phyloP scores from a whole-genome alignment of 2,329 filamentous ascomycete species.

The Scedosporium apiospermum region DNA sequence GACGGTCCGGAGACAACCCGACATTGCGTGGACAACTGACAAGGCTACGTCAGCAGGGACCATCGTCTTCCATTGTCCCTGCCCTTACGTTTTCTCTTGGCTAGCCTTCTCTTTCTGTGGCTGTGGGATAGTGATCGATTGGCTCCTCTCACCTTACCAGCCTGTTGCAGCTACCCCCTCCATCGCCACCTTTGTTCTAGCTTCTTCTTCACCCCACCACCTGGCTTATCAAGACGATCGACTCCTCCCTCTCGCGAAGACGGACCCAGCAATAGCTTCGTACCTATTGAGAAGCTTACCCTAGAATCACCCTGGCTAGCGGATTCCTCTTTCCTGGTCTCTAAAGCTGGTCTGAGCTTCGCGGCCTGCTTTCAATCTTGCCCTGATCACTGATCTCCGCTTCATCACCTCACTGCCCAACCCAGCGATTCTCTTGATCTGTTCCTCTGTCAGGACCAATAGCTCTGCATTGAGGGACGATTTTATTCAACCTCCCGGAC shows the following conservation, averaged over 20 bases:
- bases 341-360: too few species aligned
- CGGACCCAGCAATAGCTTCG: too few species aligned
- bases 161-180: not conserved
- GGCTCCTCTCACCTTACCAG: not conserved
- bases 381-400: too few species aligned
- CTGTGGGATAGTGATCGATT: not conserved
- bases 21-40: not conserved
- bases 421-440: too few species aligned
- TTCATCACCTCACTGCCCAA: too few species aligned
- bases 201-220: not conserved
- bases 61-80: not conserved
- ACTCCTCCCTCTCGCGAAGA: not conserved
- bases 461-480: too few species aligned
- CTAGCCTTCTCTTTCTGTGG: not conserved
- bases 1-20: not conserved
- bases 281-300: too few species aligned
- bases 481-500: too few species aligned
- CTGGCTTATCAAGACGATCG: not conserved
- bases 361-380: too few species aligned
- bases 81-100: not conserved
- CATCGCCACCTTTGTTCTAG: not conserved
- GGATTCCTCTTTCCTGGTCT: too few species aligned
- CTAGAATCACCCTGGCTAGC: too few species aligned
- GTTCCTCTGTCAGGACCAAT: too few species aligned
- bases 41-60: conserved; percentile 1